These are phyloP conservation scores for Neopestalotiopsis sp. DNA, from an alignment of 2,329 filamentous ascomycete genomes.

Conservation along the genomic window DNA sequence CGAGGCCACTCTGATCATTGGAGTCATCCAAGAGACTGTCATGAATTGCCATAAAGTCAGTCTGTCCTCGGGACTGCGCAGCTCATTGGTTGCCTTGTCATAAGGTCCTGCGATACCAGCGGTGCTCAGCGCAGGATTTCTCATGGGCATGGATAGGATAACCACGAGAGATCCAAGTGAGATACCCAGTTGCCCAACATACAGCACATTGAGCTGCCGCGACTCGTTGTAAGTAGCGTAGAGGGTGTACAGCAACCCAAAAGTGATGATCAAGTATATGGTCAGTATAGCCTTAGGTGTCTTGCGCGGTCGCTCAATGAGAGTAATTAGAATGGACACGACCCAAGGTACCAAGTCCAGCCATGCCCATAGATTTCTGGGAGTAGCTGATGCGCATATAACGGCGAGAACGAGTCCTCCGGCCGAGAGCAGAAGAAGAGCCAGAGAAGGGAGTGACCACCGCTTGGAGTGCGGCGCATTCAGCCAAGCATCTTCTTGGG, in stretches of 20 bases:
- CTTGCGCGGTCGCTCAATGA: slow-evolving; percentile 43
- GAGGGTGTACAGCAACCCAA: slow-evolving; percentile 35
- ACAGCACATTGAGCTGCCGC: slow-evolving; percentile 35
- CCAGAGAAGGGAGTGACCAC: slow-evolving; percentile 46
- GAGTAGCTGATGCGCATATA: slow-evolving; percentile 34
- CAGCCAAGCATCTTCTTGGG: slow-evolving; percentile 39
- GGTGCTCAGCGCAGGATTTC: slow-evolving; percentile 59
- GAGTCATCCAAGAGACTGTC: slow-evolving; percentile 81
- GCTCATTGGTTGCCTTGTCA: slow-evolving; percentile 55
- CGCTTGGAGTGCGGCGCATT: slow-evolving; percentile 24
- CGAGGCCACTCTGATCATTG: slow-evolving; percentile 70
- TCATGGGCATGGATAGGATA: slow-evolving; percentile 72
- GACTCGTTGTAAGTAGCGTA: slow-evolving; percentile 34
- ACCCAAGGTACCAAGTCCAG: slow-evolving; percentile 47
- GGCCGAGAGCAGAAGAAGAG: slow-evolving; percentile 38
- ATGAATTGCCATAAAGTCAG: slow-evolving; percentile 83
- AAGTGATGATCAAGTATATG: slow-evolving; percentile 42
- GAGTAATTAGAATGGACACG: slow-evolving; percentile 40
- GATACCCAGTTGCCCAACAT: slow-evolving; percentile 41
- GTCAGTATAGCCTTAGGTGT: slow-evolving; percentile 46
- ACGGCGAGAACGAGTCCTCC: slow-evolving; percentile 41
- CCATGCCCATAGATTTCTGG: slow-evolving; percentile 31
- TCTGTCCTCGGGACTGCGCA: slow-evolving; percentile 80
- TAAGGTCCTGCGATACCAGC: slow-evolving; percentile 65
- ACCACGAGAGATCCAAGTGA: slow-evolving; percentile 53